Evolutionary conservation across 2,329 filamentous ascomycete species (phyloP).

Genomic region (Pseudogymnoascus sp.): DNA sequence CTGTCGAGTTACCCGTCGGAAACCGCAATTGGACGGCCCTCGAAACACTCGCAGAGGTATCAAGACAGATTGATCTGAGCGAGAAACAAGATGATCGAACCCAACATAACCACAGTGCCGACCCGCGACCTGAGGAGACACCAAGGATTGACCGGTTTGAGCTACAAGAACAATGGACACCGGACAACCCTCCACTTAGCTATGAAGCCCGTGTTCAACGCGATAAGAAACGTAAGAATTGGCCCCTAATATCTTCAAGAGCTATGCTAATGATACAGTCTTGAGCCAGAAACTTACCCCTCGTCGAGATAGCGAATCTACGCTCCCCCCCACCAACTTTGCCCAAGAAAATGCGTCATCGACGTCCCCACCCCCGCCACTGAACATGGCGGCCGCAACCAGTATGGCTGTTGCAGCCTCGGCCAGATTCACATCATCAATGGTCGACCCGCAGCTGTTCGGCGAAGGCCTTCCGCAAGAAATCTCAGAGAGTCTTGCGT

Average conservation of each 20-base stretch:
- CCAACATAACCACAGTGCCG: slow-evolving; percentile 36
- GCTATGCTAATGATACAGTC: slow-evolving; percentile 20
- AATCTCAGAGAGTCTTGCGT: slow-evolving; percentile 13
- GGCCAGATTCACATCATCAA: slow-evolving; percentile 21
- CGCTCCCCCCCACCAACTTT: slow-evolving; percentile 13
- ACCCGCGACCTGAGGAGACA: slow-evolving; percentile 16
- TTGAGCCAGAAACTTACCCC: slow-evolving; percentile 13
- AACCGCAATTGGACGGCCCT: slow-evolving; percentile 67
- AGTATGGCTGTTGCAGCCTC: slow-evolving; percentile 21
- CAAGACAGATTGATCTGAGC: slow-evolving; percentile 63
- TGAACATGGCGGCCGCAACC: slow-evolving; percentile 22
- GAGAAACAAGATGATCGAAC: slow-evolving; percentile 49
- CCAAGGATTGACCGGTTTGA: slow-evolving; percentile 33
- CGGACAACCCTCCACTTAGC: slow-evolving; percentile 45
- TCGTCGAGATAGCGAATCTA: slow-evolving; percentile 16
- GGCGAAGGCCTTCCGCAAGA: slow-evolving; percentile 15
- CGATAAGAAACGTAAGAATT: slow-evolving; percentile 32
- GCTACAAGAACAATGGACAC: slow-evolving; percentile 49
- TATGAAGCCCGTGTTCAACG: slow-evolving; percentile 35
- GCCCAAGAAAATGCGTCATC: slow-evolving; percentile 18
- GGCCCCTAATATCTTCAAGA: slow-evolving; percentile 10
- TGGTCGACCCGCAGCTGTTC: slow-evolving; percentile 28
- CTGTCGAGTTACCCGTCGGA: slow-evolving; percentile 34
- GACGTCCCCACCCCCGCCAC: slow-evolving; percentile 17
- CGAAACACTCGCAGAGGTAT: slow-evolving; percentile 81